These are phyloP conservation scores for Pythium dissotocum DNA, from an alignment of 352 stramenopile species.

Conservation along the genomic window DNA sequence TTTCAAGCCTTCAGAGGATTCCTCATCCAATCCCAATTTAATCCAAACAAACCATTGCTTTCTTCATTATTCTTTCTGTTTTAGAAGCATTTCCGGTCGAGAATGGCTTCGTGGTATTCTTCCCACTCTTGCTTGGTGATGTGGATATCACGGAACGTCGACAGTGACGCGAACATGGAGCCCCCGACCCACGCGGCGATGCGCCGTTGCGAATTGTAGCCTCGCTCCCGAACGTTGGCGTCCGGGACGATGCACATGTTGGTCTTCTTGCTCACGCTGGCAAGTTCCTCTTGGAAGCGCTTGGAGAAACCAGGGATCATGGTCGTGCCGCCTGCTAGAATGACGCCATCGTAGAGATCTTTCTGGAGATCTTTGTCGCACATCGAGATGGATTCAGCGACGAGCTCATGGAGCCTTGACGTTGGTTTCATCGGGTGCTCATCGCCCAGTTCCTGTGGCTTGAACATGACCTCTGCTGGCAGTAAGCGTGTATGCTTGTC, in stretches of 20 bases:
- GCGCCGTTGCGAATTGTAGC: conserved; percentile 86
- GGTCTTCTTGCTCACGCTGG: conserved; percentile 29
- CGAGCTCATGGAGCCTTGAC: conserved; percentile 85
- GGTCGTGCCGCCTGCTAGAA: conserved; percentile 84
- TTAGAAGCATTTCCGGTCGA: conserved; percentile 85
- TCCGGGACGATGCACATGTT: conserved; percentile 80
- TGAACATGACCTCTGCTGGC: conserved; percentile 83
- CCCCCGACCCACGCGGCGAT: conserved; percentile 89
- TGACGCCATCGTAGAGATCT: conserved; percentile 71
- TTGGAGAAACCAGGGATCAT: conserved; percentile 83
- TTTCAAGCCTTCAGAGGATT: neutral
- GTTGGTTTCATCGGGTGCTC: conserved; percentile 81
- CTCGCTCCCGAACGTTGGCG: conserved; percentile 64
- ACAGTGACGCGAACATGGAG: conserved; percentile 87
- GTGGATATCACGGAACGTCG: conserved; percentile 87
- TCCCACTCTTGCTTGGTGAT: conserved; percentile 91
- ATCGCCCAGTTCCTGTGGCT: conserved; percentile 88
- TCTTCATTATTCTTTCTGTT: no score
- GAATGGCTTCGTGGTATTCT: conserved; percentile 85
- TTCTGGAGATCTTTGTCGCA: conserved; percentile 85
- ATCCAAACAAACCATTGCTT: no score
- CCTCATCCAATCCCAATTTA: neutral
- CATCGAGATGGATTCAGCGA: conserved; percentile 81
- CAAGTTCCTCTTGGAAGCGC: conserved; percentile 77
- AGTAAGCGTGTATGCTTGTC: conserved; percentile 69